Evolutionary conservation across 495 filamentous ascomycete species (phyloP), one percentile per base, ranked within the genome.

Genomic region (Elasticomyces elasticus): DNA sequence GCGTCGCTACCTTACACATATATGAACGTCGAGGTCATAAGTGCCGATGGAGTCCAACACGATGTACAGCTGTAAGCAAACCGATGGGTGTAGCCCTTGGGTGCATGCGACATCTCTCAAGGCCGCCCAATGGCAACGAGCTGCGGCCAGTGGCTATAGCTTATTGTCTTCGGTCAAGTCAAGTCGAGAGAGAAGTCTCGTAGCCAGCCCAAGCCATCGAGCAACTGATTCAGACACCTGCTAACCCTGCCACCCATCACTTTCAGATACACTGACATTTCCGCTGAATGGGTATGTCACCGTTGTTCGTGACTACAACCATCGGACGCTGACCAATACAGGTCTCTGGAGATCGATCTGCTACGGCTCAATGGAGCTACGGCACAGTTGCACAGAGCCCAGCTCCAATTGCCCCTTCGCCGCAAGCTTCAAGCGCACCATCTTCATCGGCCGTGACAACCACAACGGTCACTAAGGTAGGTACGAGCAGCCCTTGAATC

Each of bases 41-140:
- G 76, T 7, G 61, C 73, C 20, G 79, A 82, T 66, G 79, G 76
- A 23, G 51, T 60, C 27, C 11, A 67, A 0, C 79, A 82, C 62
- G 64, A 79, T 60, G 77, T 82, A 27, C 74, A 81, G 54, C 48
- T 82, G 11, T 82, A 82, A 57, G 64, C 79, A n/a, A n/a, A n/a
- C n/a, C n/a, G n/a, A n/a, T n/a, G n/a, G n/a, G n/a, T n/a, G n/a
- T n/a, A n/a, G n/a, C n/a, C n/a, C n/a, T n/a, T n/a, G n/a, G n/a
- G n/a, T n/a, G n/a, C n/a, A n/a, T n/a, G n/a, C 3, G 79, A 82
- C 60, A 80, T 81, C 53, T 78, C n/a, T n/a, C n/a, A n/a, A n/a
- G n/a, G n/a, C 78, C 33, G 79, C 77, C 79, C 79, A 82, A 70
- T 82, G 77, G 77, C n/a, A n/a, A n/a, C n/a, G n/a, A n/a, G n/a